Base-by-base conservation (phyloP, 2,329 filamentous ascomycete species). In the Cordyceps javanica region DNA sequence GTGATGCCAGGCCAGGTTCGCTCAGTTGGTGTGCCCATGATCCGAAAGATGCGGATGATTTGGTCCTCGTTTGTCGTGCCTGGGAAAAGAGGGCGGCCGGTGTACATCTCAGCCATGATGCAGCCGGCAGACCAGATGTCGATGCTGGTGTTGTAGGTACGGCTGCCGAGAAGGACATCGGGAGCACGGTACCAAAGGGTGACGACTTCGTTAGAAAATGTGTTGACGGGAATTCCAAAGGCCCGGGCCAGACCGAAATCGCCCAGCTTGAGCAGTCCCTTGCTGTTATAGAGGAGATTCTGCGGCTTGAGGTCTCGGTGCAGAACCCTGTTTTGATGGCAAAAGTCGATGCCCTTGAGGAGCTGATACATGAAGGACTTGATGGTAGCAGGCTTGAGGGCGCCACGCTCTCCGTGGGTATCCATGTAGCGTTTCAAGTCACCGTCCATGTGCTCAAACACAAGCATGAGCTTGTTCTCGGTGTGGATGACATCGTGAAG, bases 41-140 rank as follows among this genome's bases (percentile, higher is more conserved):
- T 87, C 60, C 94, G 85, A 82, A 99, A 99, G 72, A 99, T 99
- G 71, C 95, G 91, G 62, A 96, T 82, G 53, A 97, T 86, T 72
- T 99, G 94, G 70, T 99, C 94, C 73, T 99, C 94, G 71, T 99
- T 99, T 38, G 94, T 97, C 2, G 94, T 99, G 59, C 94, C 94
- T 0, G 94, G 94, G 76, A 99, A 99, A 7, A 99, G 82, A 0
- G 94, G 94, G 19, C 94, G 84, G 4, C 94, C 94, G 0, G 93
- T 97, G 73, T 95, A 97, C 91, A 99, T 97, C 75, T 99, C 94
- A 10, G 94, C 94, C 94, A 99, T 97, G 78, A 99, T 99, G 73
- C 94, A 99, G 58, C 94, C 94, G 7, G 94, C 94, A 7, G 91
- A 96, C 94, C 94, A 99, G 70, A 99, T 97, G 69, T 99, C 94